Percentiles rank a stretch among this genome's conserved stretches.
Conservation (phyloP, 2,329 filamentous ascomycete genomes). For the Aspergillus uvarum region DNA sequence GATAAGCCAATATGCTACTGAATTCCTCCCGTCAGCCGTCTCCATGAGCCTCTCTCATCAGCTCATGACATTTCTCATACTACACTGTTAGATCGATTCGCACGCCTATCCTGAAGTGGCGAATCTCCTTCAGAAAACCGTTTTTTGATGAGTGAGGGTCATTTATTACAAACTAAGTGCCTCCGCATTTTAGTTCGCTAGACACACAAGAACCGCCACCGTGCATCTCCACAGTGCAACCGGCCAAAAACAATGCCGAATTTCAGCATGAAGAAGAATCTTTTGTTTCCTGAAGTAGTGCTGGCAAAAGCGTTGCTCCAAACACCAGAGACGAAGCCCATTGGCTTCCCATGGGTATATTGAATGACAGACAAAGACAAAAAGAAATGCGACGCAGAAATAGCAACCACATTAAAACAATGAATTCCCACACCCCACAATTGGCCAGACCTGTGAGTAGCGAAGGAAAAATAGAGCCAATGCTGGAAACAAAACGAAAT, state of each 20-base stretch:
- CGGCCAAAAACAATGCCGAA: background rate
- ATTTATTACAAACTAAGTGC: background rate
- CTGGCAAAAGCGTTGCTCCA: slow-evolving; percentile 5
- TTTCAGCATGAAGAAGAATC: background rate
- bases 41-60: background rate
- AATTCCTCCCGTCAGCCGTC: no score
- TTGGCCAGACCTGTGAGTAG: background rate
- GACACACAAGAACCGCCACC: background rate
- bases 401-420: background rate
- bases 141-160: background rate
- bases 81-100: background rate
- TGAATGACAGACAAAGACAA: slow-evolving; percentile 7
- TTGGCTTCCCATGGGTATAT: slow-evolving; percentile 14
- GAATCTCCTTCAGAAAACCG: background rate
- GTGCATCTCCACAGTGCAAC: background rate
- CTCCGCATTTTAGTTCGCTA: background rate
- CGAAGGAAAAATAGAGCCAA: background rate
- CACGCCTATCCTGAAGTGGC: background rate
- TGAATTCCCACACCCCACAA: background rate
- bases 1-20: no score
- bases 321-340: slow-evolving; percentile 10
- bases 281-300: background rate
- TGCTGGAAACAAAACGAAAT: background rate
- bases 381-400: background rate
- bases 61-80: background rate